Percentiles rank a stretch among this genome's conserved stretches.
These are phyloP conservation scores for Hanseniaspora mollemarum DNA, from an alignment of 805 yeast species.

Conservation along the genomic window DNA sequence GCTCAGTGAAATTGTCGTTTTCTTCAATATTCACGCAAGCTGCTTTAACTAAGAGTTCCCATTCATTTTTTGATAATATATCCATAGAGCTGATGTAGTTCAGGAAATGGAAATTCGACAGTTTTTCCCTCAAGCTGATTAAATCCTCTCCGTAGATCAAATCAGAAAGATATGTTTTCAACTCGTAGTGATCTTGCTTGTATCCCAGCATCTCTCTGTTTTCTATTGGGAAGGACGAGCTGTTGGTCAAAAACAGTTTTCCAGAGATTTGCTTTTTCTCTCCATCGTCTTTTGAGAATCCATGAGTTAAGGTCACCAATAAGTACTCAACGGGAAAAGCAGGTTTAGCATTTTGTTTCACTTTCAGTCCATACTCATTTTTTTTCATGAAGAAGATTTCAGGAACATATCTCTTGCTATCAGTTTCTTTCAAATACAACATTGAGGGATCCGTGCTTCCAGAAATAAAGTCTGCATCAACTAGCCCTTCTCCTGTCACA, in stretches of 20 bases:
- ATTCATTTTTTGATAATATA: slow-evolving; percentile 48
- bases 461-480: slow-evolving; percentile 69
- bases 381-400: slow-evolving; percentile 75
- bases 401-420: slow-evolving; percentile 73
- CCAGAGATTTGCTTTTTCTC: slow-evolving; percentile 21
- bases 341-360: slow-evolving; percentile 81
- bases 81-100: slow-evolving; percentile 46
- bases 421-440: slow-evolving; percentile 68
- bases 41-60: slow-evolving; percentile 37
- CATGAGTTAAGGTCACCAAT: slow-evolving; percentile 79
- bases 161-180: slow-evolving; percentile 39
- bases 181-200: slow-evolving; percentile 50
- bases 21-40: slow-evolving; percentile 38
- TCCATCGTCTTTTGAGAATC: slow-evolving; percentile 57
- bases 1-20: slow-evolving; percentile 27
- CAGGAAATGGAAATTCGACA: slow-evolving; percentile 70
- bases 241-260: slow-evolving; percentile 39
- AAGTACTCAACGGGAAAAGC: slow-evolving; percentile 87
- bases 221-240: slow-evolving; percentile 56
- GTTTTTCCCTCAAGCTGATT: slow-evolving; percentile 28
- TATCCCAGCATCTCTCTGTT: slow-evolving; percentile 68
- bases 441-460: slow-evolving; percentile 86
- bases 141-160: slow-evolving; percentile 26
- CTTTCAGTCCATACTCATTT: slow-evolving; percentile 80
- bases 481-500: slow-evolving; percentile 74